Percentiles rank a stretch among this genome's conserved stretches.
phyloP scores from a whole-genome alignment of 495 filamentous ascomycete species.

The Hypoxylon fragiforme region DNA sequence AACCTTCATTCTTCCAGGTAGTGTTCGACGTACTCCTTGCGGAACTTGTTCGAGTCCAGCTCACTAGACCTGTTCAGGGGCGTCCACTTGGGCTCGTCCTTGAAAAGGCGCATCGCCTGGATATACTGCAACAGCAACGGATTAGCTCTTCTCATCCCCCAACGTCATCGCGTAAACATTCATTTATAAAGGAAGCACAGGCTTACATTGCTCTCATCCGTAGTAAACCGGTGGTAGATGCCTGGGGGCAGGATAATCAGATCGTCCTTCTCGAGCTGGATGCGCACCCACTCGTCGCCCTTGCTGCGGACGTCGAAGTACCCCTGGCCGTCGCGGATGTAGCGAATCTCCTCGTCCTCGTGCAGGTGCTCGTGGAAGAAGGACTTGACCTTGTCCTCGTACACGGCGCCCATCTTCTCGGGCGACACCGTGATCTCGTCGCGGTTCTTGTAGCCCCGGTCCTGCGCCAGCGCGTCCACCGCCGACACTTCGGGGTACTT shows the following conservation, averaged over 20 bases:
- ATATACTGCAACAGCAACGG: constrained; percentile 67
- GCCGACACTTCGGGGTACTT: constrained; percentile 62
- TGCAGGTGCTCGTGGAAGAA: constrained; percentile 97
- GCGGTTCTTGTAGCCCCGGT: constrained; percentile 90
- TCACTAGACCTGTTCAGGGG: constrained; percentile 81
- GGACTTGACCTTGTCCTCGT: constrained; percentile 87
- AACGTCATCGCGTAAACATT: not conserved
- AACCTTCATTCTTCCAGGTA: constrained; percentile 34
- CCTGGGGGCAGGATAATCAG: constrained; percentile 92
- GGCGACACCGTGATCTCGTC: constrained; percentile 92
- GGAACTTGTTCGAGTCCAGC: constrained; percentile 74
- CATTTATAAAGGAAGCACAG: constrained; percentile 41
- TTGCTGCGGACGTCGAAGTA: constrained; percentile 89
- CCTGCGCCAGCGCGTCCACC: constrained; percentile 71
- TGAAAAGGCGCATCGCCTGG: constrained; percentile 95
- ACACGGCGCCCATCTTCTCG: constrained; percentile 77
- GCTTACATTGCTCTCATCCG: constrained; percentile 86
- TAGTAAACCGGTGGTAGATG: constrained; percentile 97
- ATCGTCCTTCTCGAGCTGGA: constrained; percentile 69
- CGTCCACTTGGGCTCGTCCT: constrained; percentile 99
- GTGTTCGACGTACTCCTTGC: constrained; percentile 69
- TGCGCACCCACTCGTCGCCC: constrained; percentile 80
- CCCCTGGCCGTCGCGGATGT: constrained; percentile 84
- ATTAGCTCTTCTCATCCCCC: constrained; percentile 6
- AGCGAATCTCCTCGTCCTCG: constrained; percentile 99